These are phyloP conservation scores for Phyllosticta paracitricarpa DNA, from an alignment of 2,329 filamentous ascomycete species.

Conservation along the genomic window DNA sequence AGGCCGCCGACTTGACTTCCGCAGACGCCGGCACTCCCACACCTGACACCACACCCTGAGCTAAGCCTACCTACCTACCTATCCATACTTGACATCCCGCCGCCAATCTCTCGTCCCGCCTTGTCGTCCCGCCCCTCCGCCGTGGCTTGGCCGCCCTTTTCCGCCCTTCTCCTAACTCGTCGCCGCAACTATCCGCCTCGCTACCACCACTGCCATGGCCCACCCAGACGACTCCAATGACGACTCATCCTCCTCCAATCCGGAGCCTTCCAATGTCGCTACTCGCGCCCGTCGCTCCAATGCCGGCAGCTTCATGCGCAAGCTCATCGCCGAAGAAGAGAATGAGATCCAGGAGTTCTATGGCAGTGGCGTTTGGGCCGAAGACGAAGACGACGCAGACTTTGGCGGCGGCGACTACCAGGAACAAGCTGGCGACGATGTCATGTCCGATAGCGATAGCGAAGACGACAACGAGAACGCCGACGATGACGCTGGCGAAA, in stretches of 20 bases:
- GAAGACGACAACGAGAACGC: slow-evolving; percentile 56
- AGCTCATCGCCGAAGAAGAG: slow-evolving; percentile 27
- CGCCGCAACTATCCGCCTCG: slow-evolving; percentile 15
- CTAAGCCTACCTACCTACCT: not conserved
- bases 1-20: not conserved
- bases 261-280: slow-evolving; percentile 27
- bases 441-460: slow-evolving; percentile 73
- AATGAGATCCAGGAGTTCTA: slow-evolving; percentile 20
- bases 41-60: slow-evolving; percentile 7
- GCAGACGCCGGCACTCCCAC: slow-evolving; percentile 7
- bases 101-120: slow-evolving; percentile 12
- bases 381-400: slow-evolving; percentile 50
- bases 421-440: slow-evolving; percentile 53
- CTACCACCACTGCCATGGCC: slow-evolving; percentile 13
- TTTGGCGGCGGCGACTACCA: slow-evolving; percentile 29
- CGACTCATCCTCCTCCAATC: slow-evolving; percentile 10
- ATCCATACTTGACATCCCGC: not conserved
- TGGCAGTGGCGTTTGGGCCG: slow-evolving; percentile 49
- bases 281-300: slow-evolving; percentile 28
- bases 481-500: slow-evolving; percentile 77
- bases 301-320: slow-evolving; percentile 32
- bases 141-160: slow-evolving; percentile 14
- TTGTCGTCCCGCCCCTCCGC: slow-evolving; percentile 10
- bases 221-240: slow-evolving; percentile 12
- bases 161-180: slow-evolving; percentile 13